Percentiles rank a stretch among this genome's conserved stretches.
phyloP scores from a whole-genome alignment of 768 basidiomycete species.

The Inosperma sp. region DNA sequence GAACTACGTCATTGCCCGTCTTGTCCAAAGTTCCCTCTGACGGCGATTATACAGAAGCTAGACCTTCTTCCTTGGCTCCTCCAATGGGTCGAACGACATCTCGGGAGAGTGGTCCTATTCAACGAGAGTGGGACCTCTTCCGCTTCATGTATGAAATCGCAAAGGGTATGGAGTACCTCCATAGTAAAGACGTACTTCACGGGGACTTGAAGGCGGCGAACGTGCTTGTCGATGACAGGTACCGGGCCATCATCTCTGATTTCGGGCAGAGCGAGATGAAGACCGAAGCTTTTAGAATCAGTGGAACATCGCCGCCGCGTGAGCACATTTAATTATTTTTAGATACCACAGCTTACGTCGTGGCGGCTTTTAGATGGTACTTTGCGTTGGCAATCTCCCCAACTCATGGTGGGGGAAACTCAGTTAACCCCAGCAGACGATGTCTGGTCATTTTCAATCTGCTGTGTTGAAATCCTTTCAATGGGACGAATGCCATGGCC shows the following conservation, averaged over 20 bases:
- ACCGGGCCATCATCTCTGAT: constrained; percentile 70
- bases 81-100: constrained; percentile 7
- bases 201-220: constrained; percentile 82
- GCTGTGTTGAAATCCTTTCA: constrained; percentile 61
- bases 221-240: constrained; percentile 65
- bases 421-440: constrained; percentile 53
- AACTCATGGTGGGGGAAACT: constrained; percentile 50
- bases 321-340: constrained; percentile 20
- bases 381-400: constrained; percentile 68
- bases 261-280: constrained; percentile 84
- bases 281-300: constrained; percentile 62
- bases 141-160: constrained; percentile 72
- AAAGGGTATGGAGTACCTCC: constrained; percentile 82
- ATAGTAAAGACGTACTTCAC: constrained; percentile 62
- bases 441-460: constrained; percentile 67
- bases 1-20: constrained; percentile 15
- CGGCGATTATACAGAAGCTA: background rate
- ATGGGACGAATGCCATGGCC: constrained; percentile 63
- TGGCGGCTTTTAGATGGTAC: constrained; percentile 47
- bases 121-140: constrained; percentile 42
- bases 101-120: constrained; percentile 13
- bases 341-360: background rate
- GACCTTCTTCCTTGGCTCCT: background rate
- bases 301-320: constrained; percentile 46
- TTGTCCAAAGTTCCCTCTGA: background rate